Evolutionary conservation across 495 filamentous ascomycete species (phyloP), one percentile per base, ranked within the genome.

Genomic region (Lasiosphaeria miniovina): DNA sequence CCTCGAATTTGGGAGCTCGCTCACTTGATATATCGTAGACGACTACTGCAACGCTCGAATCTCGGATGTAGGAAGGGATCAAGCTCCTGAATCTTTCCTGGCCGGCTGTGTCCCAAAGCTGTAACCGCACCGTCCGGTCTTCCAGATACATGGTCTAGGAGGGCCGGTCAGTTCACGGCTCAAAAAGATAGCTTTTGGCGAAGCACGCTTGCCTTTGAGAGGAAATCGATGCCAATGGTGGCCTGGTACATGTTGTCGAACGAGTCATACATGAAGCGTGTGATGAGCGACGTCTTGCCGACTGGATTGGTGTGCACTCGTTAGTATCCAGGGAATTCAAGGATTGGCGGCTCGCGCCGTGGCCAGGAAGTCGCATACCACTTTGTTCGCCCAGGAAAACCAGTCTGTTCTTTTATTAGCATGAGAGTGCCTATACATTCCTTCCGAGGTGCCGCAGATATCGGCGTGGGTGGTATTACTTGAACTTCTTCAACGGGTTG

Each of bases 241-340:
- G 94, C 94, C 77, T 98, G 94, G 76, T 98, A 98, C 84, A 93
- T 98, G 79, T 96, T 96, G 81, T 98, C 95, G 84, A 98, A 98
- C 38, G 94, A 96, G 77, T 98, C 94, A 82, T 98, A 98, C 94
- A 98, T 98, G 80, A 98, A 98, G 58, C 94, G 88, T 56, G 94
- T 98, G 72, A 98, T 98, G 69, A 98, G 78, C 49, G 95, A 98
- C 41, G 94, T 98, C 80, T 98, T 98, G 64, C 94, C 94, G 59
- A 98, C 94, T 97, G 74, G 12, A 2, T 24, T 61, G 49, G n/a
- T 38, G n/a, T 40, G 11, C 41, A 33, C 40, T 50, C 14, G 59
- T 74, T 56, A 69, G 65, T 59, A 57, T 54, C 24, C 24, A 24
- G 24, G 24, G 24, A 24, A 24, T 24, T 24, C 24, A 24, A 24